Conservation (phyloP, 257 asterid species). For the Solanum chmielewskii region DNA sequence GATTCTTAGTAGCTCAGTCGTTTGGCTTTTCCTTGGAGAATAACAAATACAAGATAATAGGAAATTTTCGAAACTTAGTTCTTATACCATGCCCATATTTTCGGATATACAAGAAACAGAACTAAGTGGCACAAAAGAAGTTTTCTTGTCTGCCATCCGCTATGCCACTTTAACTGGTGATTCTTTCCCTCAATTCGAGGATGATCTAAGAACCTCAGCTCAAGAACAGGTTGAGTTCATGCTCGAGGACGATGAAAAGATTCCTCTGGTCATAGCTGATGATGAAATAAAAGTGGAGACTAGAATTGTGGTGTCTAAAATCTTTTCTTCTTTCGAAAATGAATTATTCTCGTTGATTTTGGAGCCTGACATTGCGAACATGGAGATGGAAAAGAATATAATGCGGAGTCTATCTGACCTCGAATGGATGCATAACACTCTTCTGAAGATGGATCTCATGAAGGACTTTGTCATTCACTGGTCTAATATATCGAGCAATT, state of each 20-base stretch:
- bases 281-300: constrained; percentile 48
- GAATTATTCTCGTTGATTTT: constrained; percentile 24
- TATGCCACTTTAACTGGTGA: constrained; percentile 42
- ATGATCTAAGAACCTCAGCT: constrained; percentile 53
- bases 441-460: constrained; percentile 56
- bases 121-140: constrained; percentile 33
- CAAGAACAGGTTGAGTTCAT: constrained; percentile 81
- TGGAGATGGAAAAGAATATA: constrained; percentile 15
- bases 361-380: constrained; percentile 10
- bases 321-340: constrained; percentile 32
- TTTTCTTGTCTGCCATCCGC: constrained; percentile 55
- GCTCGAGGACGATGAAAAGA: constrained; percentile 57
- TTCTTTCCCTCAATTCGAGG: constrained; percentile 45
- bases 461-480: constrained; percentile 51
- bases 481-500: constrained; percentile 32
- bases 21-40: not conserved
- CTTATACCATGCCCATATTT: constrained; percentile 26
- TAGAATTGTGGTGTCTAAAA: constrained; percentile 31
- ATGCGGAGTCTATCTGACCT: constrained; percentile 34
- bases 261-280: constrained; percentile 36
- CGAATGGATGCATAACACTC: constrained; percentile 63
- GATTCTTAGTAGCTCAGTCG: not conserved
- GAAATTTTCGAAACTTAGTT: not conserved
- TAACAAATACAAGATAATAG: not conserved
- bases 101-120: constrained; percentile 40